Percentiles rank a stretch among this genome's conserved stretches.
phyloP scores from a whole-genome alignment of 768 basidiomycete species.

The Podaxis sp. region DNA sequence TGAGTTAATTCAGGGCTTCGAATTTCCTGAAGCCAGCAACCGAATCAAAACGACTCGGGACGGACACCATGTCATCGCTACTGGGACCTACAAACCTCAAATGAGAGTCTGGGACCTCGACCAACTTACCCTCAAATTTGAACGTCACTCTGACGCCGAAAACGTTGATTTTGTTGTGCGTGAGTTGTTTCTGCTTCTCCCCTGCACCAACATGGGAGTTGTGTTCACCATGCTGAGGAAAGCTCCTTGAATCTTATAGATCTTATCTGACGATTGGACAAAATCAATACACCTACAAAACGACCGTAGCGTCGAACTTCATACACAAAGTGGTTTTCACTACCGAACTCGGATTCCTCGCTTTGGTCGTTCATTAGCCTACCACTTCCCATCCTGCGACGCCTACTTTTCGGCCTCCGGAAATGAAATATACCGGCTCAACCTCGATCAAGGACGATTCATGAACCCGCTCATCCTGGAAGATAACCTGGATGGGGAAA shows the following conservation, averaged over 20 bases:
- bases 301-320: constrained; percentile 91
- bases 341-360: constrained; percentile 92
- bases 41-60: constrained; percentile 88
- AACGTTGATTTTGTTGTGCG: constrained; percentile 98
- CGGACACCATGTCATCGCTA: constrained; percentile 90
- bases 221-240: not conserved
- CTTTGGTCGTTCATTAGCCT: constrained; percentile 89
- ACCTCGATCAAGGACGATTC: constrained; percentile 93
- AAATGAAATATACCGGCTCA: constrained; percentile 87
- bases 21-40: constrained; percentile 96
- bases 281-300: constrained; percentile 96
- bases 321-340: constrained; percentile 92
- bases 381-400: constrained; percentile 94
- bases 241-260: constrained; percentile 40
- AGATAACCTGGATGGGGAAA: constrained; percentile 46
- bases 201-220: not conserved
- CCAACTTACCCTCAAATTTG: constrained; percentile 91
- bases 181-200: constrained; percentile 37
- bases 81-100: constrained; percentile 97
- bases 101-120: constrained; percentile 95
- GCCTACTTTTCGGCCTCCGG: constrained; percentile 83
- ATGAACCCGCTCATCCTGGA: constrained; percentile 74
- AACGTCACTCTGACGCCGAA: constrained; percentile 93
- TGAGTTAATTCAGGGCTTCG: constrained; percentile 93
- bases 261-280: constrained; percentile 97